Conservation (phyloP, 768 basidiomycete genomes). For the Pholiota microspora region DNA sequence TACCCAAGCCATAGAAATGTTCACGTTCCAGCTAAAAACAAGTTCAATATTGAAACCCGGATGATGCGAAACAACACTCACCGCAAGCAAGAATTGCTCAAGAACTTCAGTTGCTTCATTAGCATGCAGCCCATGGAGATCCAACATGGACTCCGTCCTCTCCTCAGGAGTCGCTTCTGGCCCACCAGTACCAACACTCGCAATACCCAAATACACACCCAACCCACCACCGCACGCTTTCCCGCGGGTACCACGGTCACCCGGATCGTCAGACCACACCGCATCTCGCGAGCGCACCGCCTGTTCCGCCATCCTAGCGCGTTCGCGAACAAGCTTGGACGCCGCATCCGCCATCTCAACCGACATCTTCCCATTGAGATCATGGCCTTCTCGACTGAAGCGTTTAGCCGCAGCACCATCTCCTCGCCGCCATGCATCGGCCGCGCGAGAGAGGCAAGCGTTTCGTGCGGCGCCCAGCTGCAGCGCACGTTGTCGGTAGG, state of each 20-base stretch:
- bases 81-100: slow-evolving; percentile 84
- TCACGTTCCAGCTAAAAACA: slow-evolving; percentile 73
- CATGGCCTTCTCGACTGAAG: slow-evolving; percentile 92
- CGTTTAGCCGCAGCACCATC: slow-evolving; percentile 96
- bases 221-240: slow-evolving; percentile 76
- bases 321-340: slow-evolving; percentile 78
- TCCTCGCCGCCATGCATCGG: slow-evolving; percentile 93
- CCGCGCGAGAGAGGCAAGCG: slow-evolving; percentile 90
- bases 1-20: slow-evolving; percentile 83
- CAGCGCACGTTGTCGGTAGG: slow-evolving; percentile 83
- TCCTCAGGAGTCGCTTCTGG: slow-evolving; percentile 75
- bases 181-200: slow-evolving; percentile 48
- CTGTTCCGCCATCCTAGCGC: slow-evolving; percentile 71
- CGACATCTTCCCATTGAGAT: slow-evolving; percentile 89
- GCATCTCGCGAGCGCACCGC: slow-evolving; percentile 71
- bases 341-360: slow-evolving; percentile 86
- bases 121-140: slow-evolving; percentile 92
- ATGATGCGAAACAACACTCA: slow-evolving; percentile 40
- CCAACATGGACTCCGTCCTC: slow-evolving; percentile 83
- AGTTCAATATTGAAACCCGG: not conserved
- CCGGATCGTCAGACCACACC: slow-evolving; percentile 80
- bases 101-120: slow-evolving; percentile 91
- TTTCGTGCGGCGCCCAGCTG: slow-evolving; percentile 94
- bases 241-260: slow-evolving; percentile 74
- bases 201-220: slow-evolving; percentile 88